phyloP scores from a whole-genome alignment of 1,139 yeast species.

The Pichia sp. region DNA sequence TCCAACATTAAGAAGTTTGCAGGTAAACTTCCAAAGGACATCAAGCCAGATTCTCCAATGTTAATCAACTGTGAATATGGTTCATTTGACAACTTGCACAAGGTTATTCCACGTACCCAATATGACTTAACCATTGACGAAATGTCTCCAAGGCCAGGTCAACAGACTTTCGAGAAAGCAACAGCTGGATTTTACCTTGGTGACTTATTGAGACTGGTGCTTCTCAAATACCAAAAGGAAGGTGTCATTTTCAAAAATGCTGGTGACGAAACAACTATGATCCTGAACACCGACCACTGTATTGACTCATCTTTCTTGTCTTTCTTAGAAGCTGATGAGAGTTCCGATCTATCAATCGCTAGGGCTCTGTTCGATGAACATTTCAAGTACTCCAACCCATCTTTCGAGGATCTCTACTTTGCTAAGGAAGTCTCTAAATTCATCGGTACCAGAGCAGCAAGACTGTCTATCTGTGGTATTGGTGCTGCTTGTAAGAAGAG shows the following conservation, averaged over 20 bases:
- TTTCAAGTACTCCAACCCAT: constrained; percentile 54
- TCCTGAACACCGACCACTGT: constrained; percentile 54
- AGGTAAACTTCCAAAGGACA: constrained; percentile 62
- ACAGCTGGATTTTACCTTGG: constrained; percentile 96
- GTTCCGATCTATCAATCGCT: constrained; percentile 76
- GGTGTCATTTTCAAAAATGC: constrained; percentile 46
- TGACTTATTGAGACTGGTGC: constrained; percentile 76
- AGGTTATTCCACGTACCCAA: constrained; percentile 81
- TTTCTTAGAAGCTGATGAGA: constrained; percentile 82
- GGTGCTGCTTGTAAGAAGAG: constrained; percentile 95
- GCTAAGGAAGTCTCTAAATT: constrained; percentile 79
- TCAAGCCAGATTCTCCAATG: constrained; percentile 65
- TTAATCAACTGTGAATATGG: constrained; percentile 99
- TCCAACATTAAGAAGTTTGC: constrained; percentile 76
- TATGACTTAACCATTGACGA: constrained; percentile 76
- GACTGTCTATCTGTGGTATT: constrained; percentile 92
- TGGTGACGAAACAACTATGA: constrained; percentile 32
- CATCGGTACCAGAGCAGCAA: constrained; percentile 90
- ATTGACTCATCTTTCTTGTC: constrained; percentile 92
- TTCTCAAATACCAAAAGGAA: constrained; percentile 64
- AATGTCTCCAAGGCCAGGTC: constrained; percentile 95
- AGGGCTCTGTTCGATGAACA: constrained; percentile 55
- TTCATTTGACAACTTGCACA: constrained; percentile 90
- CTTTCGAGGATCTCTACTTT: constrained; percentile 75
- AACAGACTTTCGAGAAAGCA: constrained; percentile 97